Base-by-base conservation (phyloP, 2,329 filamentous ascomycete genomes). In the Fusarium begoniae region DNA sequence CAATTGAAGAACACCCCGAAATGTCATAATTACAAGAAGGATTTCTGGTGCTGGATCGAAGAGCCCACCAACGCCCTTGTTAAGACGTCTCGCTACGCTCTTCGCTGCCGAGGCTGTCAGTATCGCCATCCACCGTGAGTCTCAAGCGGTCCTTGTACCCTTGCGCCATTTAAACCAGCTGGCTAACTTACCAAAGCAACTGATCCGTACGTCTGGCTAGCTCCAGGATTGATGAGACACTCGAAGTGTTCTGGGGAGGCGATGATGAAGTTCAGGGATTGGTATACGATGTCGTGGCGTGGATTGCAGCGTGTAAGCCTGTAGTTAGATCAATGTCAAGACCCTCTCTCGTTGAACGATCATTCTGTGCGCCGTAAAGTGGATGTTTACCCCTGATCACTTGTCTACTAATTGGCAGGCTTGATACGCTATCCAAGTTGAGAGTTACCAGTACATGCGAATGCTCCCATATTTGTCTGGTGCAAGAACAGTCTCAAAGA, bases 151-250 rank as follows among this genome's bases (percentile, higher is more conserved):
- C 28, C 22, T 51, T 3, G 4, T 18, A 1, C 11, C 11, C 8
- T 18, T 0, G 1, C 28, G 22, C 15, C 1, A 9, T 20, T 2
- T 17, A 12, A 3, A 18, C 0, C 2, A 24, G 8, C 3, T 51
- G 3, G 17, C 3, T 51, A 15, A 53, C n/a, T 14, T 0, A 26
- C 15, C 4, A 0, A 37, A 22, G 4, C 12, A 22, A 6, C 12
- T n/a, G 4, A 15, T 5, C 3, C 8, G 1, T 18, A 10, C 2
- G 28, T n/a, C 26, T 0, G 2, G 10, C 10, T 8, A n/a, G 20
- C 4, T 0, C 4, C 2, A n/a, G 10, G 7, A 1, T 48, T 8
- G 8, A 11, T n/a, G 13, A 12, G 3, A 12, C 5, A 3, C 3
- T 32, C 8, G 0, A 38, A 3, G 13, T 53, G 18, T 6, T 8